These are phyloP conservation scores for Boletus tylopilopsis DNA, from an alignment of 768 basidiomycete genomes.

Conservation along the genomic window DNA sequence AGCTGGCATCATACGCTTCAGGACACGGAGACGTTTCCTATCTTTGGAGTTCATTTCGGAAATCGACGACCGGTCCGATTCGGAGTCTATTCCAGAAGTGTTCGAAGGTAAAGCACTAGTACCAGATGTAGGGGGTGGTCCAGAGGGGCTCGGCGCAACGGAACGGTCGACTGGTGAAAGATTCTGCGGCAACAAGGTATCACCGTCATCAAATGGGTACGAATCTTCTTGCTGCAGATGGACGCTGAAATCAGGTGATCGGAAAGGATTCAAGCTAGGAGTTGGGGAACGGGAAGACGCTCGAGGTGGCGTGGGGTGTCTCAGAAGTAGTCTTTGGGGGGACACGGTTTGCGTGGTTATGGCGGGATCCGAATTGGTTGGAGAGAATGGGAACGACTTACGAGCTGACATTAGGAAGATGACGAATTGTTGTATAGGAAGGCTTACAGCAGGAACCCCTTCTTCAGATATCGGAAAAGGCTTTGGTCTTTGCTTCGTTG, in stretches of 20 bases:
- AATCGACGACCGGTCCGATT: conserved; percentile 17
- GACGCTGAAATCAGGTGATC: conserved; percentile 12
- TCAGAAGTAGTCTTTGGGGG: conserved; percentile 1
- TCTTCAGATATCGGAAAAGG: conserved; percentile 24
- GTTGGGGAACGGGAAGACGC: conserved; percentile 10
- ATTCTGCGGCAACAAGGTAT: not conserved
- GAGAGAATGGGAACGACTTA: not conserved
- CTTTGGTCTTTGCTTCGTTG: conserved; percentile 18
- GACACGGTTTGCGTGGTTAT: conserved; percentile 6
- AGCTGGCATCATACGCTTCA: conserved; percentile 52
- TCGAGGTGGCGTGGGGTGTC: not conserved
- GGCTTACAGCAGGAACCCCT: conserved; percentile 13
- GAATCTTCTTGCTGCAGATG: conserved; percentile 16
- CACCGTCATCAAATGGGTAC: conserved; percentile 10
- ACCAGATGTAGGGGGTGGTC: conserved; percentile 16
- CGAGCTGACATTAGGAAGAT: not conserved
- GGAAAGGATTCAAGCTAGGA: not conserved
- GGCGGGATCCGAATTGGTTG: conserved; percentile 11
- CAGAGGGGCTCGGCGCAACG: conserved; percentile 14
- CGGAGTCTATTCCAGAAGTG: conserved; percentile 13
- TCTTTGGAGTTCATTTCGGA: conserved; percentile 27
- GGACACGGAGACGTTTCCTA: conserved; percentile 35
- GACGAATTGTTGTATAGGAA: not conserved
- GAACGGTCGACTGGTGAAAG: conserved; percentile 4
- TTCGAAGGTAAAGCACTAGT: conserved; percentile 15